Evolutionary conservation across 192 early-diverging fungal species (phyloP), one percentile per base, ranked within the genome.

Genomic region (Helicostylum pulchrum): DNA sequence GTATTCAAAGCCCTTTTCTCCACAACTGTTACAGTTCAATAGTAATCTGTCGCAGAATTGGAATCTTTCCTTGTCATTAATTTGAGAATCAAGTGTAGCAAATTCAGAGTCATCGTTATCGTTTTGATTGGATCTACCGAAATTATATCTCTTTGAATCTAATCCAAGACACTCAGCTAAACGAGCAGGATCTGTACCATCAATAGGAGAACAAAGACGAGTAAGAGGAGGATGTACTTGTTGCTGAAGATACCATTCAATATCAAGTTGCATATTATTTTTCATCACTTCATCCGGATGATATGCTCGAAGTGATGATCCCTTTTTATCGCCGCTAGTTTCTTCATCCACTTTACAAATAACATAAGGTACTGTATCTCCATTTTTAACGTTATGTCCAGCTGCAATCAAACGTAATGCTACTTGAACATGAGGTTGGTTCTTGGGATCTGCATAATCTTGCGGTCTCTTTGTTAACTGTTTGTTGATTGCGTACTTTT

Each of bases 361-460:
- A 3, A 98, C 83, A 69, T 95, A 99, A 2, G 94, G 94, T 8
- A 99, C 82, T 0, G 92, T 94, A 64, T 98, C 96, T n/a, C 96
- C 97, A 0, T 83, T 70, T 12, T 87, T 78, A 7, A 89, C 82
- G 9, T 76, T 76, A 11, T 75, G 53, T 31, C 94, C 94, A 44
- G 78, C 76, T n/a, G 78, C 70, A 61, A 87, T 88, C 84, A 95
- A 78, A 7, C 84, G 71, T 9, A 95, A 76, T 4, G 97, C 97
- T 3, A 99, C 97, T 48, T 91, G 90, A 12, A 99, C 96, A 62
- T 99, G 97, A 0, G 97, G 94, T 66, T 95, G 96, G 5, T 76
- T 74, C 66, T 94, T 91, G 15, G 72, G 81, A 71, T 97, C 95
- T 0, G 90, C 79, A 72, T 99, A 99, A 19, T 85, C 88, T 61